Evolutionary conservation across 2,329 filamentous ascomycete genomes (phyloP).

Genomic region (Alternaria gaisen): DNA sequence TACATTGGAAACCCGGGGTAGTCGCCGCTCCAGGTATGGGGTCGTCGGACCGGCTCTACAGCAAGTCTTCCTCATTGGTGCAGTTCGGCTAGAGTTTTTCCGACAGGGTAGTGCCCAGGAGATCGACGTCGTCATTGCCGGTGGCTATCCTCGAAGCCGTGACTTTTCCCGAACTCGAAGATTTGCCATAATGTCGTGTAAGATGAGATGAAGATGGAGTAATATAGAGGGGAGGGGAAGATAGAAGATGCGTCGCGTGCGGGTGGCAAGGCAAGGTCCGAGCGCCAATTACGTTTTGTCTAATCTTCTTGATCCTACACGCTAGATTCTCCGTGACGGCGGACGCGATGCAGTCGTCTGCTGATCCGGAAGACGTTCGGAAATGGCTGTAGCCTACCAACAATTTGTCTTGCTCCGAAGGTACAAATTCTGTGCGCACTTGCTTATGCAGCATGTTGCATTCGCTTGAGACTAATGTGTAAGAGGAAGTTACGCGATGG

Average conservation of each 20-base stretch:
- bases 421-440: not conserved
- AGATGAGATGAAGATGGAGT: not conserved
- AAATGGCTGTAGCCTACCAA: not conserved
- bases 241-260: not conserved
- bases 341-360: slow-evolving; percentile 7
- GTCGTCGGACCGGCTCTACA: slow-evolving; percentile 5
- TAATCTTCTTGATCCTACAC: not conserved
- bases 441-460: slow-evolving; percentile 17
- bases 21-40: slow-evolving; percentile 8
- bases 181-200: not conserved
- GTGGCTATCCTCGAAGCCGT: slow-evolving; percentile 5
- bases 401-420: not conserved
- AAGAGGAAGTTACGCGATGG: slow-evolving; percentile 20
- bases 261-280: not conserved
- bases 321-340: not conserved
- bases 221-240: not conserved
- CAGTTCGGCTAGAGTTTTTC: slow-evolving; percentile 21
- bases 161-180: not conserved
- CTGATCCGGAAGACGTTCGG: not conserved
- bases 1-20: slow-evolving; percentile 16
- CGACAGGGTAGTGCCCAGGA: slow-evolving; percentile 1
- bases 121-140: slow-evolving; percentile 9
- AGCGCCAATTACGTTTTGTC: slow-evolving; percentile 1
- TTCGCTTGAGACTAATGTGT: slow-evolving; percentile 28
- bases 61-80: slow-evolving; percentile 21